Evolutionary conservation across 805 yeast species (phyloP), one percentile per base, ranked within the genome.

Genomic region (Tetrapisispora iriomotensis): DNA sequence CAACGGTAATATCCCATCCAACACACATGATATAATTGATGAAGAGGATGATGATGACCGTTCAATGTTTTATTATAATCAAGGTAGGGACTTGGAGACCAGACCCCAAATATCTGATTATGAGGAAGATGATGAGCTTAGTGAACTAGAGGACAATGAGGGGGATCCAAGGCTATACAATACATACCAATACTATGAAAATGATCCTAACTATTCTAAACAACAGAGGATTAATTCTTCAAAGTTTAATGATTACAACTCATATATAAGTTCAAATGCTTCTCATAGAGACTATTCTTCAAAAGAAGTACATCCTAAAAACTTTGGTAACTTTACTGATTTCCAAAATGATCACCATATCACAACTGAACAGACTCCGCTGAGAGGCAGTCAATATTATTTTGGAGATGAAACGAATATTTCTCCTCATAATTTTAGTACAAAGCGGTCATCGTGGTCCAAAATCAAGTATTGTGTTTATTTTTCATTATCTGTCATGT

Each of bases 341-440:
- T 42, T 39, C 36, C 24, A 20, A 19, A 38, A 35, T 28, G 24
- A 15, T 27, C 12, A 39, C 21, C 17, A 29, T 6, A 28, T 30
- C 29, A 28, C 46, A 26, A 47, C 39, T 40, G 58, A 58, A 44
- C 42, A 41, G 27, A 39, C 62, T 26, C 51, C 50, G n/a, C 30
- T 53, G 40, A 39, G 41, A 40, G 35, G 21, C 30, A 37, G 39
- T 9, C 27, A 24, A 27, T 29, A 6, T 32, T 38, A 25, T 22
- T 32, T 6, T 27, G 7, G 20, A 4, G 36, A 38, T 32, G 46
- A 41, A 28, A 30, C 45, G 12, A 58, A 62, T 20, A 67, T 68
- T 39, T 70, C 76, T 0, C 77, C 78, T 0, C 77, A 72, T 51
- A 68, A 72, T 44, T 72, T 65, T 38, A 60, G 58, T 41, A 63